A percentile compares a stretch with the other conserved stretches of the same genome.
phyloP scores from a whole-genome alignment of 257 asterid genomes.

The Solanum phureja region DNA sequence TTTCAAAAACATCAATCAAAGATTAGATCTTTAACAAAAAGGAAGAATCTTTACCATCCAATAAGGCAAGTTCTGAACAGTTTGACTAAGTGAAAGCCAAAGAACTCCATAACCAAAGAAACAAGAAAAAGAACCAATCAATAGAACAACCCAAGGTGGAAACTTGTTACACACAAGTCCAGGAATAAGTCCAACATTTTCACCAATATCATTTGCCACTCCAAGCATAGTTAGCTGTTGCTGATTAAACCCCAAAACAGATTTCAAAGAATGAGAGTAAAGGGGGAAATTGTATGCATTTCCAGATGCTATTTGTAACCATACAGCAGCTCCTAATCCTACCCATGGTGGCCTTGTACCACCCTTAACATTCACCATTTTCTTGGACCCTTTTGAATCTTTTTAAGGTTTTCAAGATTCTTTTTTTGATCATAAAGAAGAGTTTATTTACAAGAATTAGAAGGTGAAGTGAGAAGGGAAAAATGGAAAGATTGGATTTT shows the following conservation, averaged over 20 bases:
- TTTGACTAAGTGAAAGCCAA: constrained; percentile 49
- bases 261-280: constrained; percentile 59
- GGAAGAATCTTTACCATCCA: constrained; percentile 35
- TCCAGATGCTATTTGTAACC: constrained; percentile 66
- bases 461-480: not conserved
- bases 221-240: constrained; percentile 59
- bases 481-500: not conserved
- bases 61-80: constrained; percentile 33
- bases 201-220: constrained; percentile 69
- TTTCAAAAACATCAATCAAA: not conserved
- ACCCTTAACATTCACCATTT: constrained; percentile 31
- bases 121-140: constrained; percentile 44
- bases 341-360: constrained; percentile 82
- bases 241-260: constrained; percentile 56
- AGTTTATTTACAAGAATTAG: not conserved
- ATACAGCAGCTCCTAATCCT: constrained; percentile 62
- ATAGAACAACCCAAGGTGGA: constrained; percentile 60
- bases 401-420: not conserved
- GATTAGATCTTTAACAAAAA: not conserved
- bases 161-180: constrained; percentile 45
- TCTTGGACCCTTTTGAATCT: not conserved
- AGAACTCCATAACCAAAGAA: constrained; percentile 60
- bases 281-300: constrained; percentile 62
- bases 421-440: not conserved
- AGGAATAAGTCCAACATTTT: constrained; percentile 55